Percentiles rank a stretch among this genome's conserved stretches.
Conservation (phyloP, 306 rosid species). For the Hippophae tibetana region DNA sequence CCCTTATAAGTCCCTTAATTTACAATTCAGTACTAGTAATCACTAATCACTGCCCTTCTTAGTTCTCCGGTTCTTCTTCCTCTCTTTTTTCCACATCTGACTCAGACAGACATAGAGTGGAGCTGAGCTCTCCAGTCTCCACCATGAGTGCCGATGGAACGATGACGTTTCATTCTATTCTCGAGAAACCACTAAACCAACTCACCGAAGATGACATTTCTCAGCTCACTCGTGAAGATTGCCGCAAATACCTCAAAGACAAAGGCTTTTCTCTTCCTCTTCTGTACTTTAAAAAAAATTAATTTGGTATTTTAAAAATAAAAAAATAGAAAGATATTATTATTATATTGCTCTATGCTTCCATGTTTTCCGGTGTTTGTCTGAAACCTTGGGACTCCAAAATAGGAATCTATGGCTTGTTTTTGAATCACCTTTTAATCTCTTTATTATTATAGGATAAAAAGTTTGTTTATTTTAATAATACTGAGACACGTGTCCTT, state of each 20-base stretch:
- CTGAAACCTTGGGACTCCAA: slow-evolving; percentile 12
- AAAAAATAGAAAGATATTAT: not conserved
- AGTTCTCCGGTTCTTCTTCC: not conserved
- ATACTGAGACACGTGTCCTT: slow-evolving; percentile 53
- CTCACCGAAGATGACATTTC: slow-evolving; percentile 98
- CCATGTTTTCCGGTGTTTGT: slow-evolving; percentile 47
- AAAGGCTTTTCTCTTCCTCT: slow-evolving; percentile 43
- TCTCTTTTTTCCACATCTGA: not conserved
- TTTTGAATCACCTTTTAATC: not conserved
- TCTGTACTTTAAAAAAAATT: not conserved
- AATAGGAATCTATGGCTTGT: not conserved
- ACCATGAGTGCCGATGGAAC: slow-evolving; percentile 58
- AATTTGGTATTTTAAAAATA: not conserved
- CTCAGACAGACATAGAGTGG: not conserved
- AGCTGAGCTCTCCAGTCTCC: slow-evolving; percentile 13
- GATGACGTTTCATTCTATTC: slow-evolving; percentile 65
- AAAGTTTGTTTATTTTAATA: not conserved
- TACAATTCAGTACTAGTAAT: not conserved
- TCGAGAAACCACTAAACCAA: slow-evolving; percentile 81
- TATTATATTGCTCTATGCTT: slow-evolving; percentile 22
- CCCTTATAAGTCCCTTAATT: slow-evolving; percentile 14
- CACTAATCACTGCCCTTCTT: not conserved
- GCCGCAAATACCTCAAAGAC: slow-evolving; percentile 89
- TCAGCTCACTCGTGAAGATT: slow-evolving; percentile 97
- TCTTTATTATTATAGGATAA: not conserved